Evolutionary conservation across 305 asterid genomes (phyloP).

Genomic region (Fraxinus baroniana): DNA sequence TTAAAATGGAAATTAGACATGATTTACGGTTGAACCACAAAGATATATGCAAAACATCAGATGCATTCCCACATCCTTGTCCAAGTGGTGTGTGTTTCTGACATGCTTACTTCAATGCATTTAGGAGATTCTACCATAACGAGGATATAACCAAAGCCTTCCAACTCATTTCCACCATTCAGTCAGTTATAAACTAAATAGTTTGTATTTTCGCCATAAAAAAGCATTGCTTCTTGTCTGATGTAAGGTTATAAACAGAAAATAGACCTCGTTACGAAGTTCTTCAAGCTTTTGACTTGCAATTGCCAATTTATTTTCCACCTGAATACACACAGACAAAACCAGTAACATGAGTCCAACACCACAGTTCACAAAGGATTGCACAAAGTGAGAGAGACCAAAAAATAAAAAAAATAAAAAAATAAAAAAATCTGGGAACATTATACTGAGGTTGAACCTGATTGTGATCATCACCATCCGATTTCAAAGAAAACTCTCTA

Average conservation of each 20-base stretch:
- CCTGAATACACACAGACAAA: constrained; percentile 36
- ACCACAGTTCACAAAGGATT: constrained; percentile 2
- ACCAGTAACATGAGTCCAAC: constrained; percentile 7
- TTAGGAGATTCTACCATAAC: not conserved
- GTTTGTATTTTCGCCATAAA: constrained; percentile 7
- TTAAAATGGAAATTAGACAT: not conserved
- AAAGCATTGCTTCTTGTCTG: constrained; percentile 15
- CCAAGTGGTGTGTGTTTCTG: not conserved
- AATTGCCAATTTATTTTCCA: constrained; percentile 39
- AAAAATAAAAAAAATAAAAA: no score
- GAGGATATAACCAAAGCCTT: not conserved
- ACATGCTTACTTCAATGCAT: not conserved
- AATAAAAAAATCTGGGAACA: not conserved
- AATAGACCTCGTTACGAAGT: constrained; percentile 52
- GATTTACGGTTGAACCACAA: not conserved
- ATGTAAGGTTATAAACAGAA: constrained; percentile 6
- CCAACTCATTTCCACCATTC: constrained; percentile 7
- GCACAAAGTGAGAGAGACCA: not conserved
- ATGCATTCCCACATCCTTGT: not conserved
- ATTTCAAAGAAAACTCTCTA: constrained; percentile 51
- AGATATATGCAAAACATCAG: not conserved
- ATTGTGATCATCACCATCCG: constrained; percentile 37
- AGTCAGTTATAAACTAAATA: constrained; percentile 6
- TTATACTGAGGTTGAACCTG: constrained; percentile 39
- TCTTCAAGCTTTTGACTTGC: constrained; percentile 56